Evolutionary conservation across 2,329 filamentous ascomycete species (phyloP), one percentile per base, ranked within the genome.

Genomic region (Botrytis porri): DNA sequence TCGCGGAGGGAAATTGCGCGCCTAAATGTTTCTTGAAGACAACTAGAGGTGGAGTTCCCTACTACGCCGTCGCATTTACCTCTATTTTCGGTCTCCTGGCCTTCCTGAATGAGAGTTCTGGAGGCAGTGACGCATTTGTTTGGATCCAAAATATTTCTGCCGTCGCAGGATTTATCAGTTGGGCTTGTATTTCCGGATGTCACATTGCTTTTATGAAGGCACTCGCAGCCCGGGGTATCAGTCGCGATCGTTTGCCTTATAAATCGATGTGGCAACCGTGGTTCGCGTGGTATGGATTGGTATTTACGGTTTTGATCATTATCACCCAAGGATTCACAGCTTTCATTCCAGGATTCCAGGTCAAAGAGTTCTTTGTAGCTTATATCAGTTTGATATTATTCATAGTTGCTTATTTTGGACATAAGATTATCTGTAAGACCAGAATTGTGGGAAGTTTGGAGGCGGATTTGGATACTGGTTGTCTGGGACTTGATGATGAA

Each of bases 101-200:
- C 25, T 93, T 92, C 82, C 84, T 93, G 73, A 92, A 92, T 81
- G 83, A 92, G 22, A 89, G 87, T 16, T 81, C 84, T 61, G 84
- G 82, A 73, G 90, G 89, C 62, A 85, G 84, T 5, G 82, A 85
- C 9, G 91, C 92, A 32, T 93, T 93, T 82, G 85, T 87, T 84
- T 94, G 91, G 91, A 84, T 93, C 62, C 85, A 93, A 77, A 92
- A 92, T 82, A 89, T 93, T 76, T 89, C 87, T 22, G 88, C 89
- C 69, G 89, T 91, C 10, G 89, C 89, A 6, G 90, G 90, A 9
- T 89, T 93, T 80, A 91, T 93, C 76, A 88, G 86, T 54, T 94
- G 92, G 91, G 85, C 87, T 10, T 88, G 88, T 79, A 92, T 92
- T 81, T 87, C 84, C 79, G 77, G 85, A 66, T 91, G 88, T 79